Evolutionary conservation across 805 yeast genomes (phyloP).

Genomic region (Ogataea pini): DNA sequence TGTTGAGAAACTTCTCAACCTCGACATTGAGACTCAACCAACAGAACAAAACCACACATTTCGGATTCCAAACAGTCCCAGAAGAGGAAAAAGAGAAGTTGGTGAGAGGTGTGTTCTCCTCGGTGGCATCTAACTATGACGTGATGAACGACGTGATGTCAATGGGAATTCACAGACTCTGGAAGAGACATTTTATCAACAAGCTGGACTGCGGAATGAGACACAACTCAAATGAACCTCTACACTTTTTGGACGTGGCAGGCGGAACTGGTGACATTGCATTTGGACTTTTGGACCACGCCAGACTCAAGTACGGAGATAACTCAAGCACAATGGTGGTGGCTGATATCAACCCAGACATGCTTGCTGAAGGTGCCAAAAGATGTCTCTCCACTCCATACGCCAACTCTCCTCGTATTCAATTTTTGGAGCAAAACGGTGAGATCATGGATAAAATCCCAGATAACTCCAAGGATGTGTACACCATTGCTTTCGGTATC

Average conservation of each 20-base stretch:
- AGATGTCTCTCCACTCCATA: conserved; percentile 61
- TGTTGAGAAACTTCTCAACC: conserved; percentile 17
- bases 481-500: conserved; percentile 96
- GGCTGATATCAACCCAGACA: conserved; percentile 93
- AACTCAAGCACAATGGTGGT: conserved; percentile 77
- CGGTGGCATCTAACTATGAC: conserved; percentile 93
- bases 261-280: conserved; percentile 99
- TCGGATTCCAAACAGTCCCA: conserved; percentile 84
- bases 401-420: conserved; percentile 69
- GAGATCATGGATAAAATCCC: conserved; percentile 82
- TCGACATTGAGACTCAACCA: conserved; percentile 6
- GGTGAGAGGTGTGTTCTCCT: conserved; percentile 85
- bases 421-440: conserved; percentile 89
- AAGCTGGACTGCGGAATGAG: conserved; percentile 91
- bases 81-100: conserved; percentile 77
- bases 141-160: conserved; percentile 99
- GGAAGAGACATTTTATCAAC: conserved; percentile 90
- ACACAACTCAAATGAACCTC: conserved; percentile 73
- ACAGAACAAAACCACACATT: conserved; percentile 70
- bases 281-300: conserved; percentile 90
- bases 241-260: conserved; percentile 92
- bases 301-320: conserved; percentile 76
- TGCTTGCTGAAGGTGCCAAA: conserved; percentile 89
- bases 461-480: conserved; percentile 87
- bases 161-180: conserved; percentile 87